These are phyloP conservation scores for Mortierella claussenii DNA, from an alignment of 192 early-diverging fungal genomes.

Conservation along the genomic window DNA sequence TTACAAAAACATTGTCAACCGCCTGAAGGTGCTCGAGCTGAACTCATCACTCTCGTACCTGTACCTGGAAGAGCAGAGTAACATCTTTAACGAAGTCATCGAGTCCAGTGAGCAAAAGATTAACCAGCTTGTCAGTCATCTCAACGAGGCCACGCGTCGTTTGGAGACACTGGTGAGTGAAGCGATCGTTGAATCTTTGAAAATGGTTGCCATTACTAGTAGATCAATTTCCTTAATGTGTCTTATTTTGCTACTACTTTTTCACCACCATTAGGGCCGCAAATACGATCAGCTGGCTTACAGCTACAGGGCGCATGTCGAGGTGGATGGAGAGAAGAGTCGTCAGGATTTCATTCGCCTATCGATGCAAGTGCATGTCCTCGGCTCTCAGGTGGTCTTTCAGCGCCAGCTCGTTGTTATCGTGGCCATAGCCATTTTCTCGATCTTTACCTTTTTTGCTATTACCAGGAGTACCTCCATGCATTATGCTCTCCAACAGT, in stretches of 20 bases:
- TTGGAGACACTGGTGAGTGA: constrained; percentile 70
- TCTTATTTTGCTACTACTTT: too few relatives aligned
- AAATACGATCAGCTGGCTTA: constrained; percentile 61
- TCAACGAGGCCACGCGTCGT: constrained; percentile 72
- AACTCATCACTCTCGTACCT: constrained; percentile 80
- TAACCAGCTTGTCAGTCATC: constrained; percentile 69
- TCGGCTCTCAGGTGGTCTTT: constrained; percentile 62
- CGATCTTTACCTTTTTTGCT: constrained; percentile 52
- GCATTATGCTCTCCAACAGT: constrained; percentile 51
- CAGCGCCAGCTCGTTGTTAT: constrained; percentile 55
- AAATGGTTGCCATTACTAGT: too few relatives aligned
- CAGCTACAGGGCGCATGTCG: constrained; percentile 48
- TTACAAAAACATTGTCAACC: constrained; percentile 92
- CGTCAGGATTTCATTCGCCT: constrained; percentile 55
- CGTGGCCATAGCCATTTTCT: constrained; percentile 45
- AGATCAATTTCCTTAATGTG: background rate
- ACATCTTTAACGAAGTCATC: constrained; percentile 73
- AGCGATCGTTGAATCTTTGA: background rate
- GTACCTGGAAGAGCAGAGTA: constrained; percentile 83
- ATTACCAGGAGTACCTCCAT: constrained; percentile 55
- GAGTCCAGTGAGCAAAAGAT: constrained; percentile 71
- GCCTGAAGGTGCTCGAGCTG: constrained; percentile 79
- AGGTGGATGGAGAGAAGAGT: constrained; percentile 54
- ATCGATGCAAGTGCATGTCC: constrained; percentile 53
- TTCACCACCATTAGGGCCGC: constrained; percentile 45